Evolutionary conservation across 805 yeast genomes (phyloP).

Genomic region (Candida namnaoensis): DNA sequence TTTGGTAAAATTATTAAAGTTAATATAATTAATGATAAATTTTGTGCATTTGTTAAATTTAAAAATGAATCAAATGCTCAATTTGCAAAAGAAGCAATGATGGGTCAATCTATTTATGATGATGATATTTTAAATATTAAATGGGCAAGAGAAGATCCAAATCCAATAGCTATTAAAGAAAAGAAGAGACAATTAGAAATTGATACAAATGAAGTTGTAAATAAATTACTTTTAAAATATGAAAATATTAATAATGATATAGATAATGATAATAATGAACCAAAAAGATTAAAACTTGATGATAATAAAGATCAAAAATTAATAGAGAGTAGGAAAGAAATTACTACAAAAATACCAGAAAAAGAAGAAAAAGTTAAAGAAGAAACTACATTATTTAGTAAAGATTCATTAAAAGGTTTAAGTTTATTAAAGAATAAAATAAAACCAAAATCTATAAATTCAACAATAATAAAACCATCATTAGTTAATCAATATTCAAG

Average conservation of each 20-base stretch:
- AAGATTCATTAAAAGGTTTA: conserved; percentile 3
- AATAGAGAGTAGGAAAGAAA: too few relatives aligned
- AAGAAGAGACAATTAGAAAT: conserved; percentile 27
- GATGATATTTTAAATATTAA: conserved; percentile 61
- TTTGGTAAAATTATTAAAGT: conserved; percentile 72
- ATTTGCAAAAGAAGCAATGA: conserved; percentile 94
- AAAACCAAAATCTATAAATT: background rate
- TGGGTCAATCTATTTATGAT: conserved; percentile 63
- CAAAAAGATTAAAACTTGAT: too few relatives aligned
- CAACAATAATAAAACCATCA: background rate
- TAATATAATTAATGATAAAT: conserved; percentile 49
- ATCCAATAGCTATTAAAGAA: conserved; percentile 46
- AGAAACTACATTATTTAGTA: too few relatives aligned
- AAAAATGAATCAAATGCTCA: conserved; percentile 70
- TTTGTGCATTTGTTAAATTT: conserved; percentile 75
- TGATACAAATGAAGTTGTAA: conserved; percentile 31
- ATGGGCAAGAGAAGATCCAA: conserved; percentile 91
- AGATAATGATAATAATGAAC: conserved; percentile 2
- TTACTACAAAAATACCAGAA: too few relatives aligned
- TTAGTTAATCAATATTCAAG: background rate
- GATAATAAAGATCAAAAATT: too few relatives aligned
- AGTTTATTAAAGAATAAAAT: conserved; percentile 1
- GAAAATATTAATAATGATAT: conserved; percentile 16
- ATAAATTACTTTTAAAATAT: conserved; percentile 26
- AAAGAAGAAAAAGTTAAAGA: too few relatives aligned